Evolutionary conservation across 106 monocot genomes (phyloP), one percentile per base, ranked within the genome.

Genomic region (Allium fistulosum): DNA sequence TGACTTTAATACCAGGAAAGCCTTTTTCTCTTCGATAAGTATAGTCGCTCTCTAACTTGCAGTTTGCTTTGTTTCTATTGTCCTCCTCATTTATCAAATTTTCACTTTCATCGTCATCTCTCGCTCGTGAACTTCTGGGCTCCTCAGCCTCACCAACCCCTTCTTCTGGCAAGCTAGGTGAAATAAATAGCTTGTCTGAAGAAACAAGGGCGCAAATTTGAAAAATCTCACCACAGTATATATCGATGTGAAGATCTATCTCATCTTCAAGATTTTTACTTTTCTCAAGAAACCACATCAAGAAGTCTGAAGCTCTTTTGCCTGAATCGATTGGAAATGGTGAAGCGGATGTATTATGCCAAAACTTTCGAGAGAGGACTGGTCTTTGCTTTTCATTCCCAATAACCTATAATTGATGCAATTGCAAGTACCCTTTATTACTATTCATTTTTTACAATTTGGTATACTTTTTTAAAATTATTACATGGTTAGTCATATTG

Each of bases 241-340:
- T 74, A 71, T 93, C 87, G 47, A 62, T 28, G 66, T 46, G 46
- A 59, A 90, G 80, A 76, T 60, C 57, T 75, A 85, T 63, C n/a
- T 78, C 82, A 75, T 84, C 76, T 8, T 73, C 52, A 48, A 85
- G 26, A 72, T 79, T 60, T 48, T 74, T 67, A 66, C 82, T 77
- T 71, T 90, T 71, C 17, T 80, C 51, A 46, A 51, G 69, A 73
- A 99, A 78, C 92, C 84, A 90, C 22, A 15, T 69, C 55, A 79
- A 81, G 72, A 99, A 81, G 14, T 78, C 75, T 71, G 78, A 27
- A 46, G 83, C 86, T 67, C 90, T 82, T 60, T 88, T 99, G 51
- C 87, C 92, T 10, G 97, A 82, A 60, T 88, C 93, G 72, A 87
- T 46, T 37, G 97, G 93, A 78, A 90, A 99, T 7, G 90, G 89